A percentile compares a stretch with the other conserved stretches of the same genome.
phyloP scores from a whole-genome alignment of 2,329 filamentous ascomycete genomes.

The Akanthomyces muscarius region DNA sequence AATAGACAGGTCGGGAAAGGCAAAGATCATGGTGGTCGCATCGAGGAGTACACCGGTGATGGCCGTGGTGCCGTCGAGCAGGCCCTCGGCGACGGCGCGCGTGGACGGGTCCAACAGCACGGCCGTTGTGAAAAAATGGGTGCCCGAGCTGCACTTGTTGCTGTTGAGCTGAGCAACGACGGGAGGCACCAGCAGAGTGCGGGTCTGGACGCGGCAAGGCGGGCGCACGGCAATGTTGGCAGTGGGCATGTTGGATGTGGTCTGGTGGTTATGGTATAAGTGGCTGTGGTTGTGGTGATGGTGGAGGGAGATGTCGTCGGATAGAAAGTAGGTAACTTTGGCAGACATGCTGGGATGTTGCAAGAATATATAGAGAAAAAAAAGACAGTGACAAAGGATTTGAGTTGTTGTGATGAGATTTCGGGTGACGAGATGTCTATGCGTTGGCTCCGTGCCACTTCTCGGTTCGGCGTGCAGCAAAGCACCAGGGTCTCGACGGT shows the following conservation, averaged over 20 bases:
- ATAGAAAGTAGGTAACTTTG: background rate
- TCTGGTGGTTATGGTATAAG: background rate
- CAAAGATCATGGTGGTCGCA: constrained; percentile 23
- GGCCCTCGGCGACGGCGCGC: constrained; percentile 21
- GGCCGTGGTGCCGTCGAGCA: constrained; percentile 21
- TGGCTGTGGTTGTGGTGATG: background rate
- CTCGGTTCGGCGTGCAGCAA: background rate
- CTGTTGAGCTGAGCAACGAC: constrained; percentile 22
- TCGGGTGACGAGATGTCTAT: background rate
- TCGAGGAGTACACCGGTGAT: constrained; percentile 21
- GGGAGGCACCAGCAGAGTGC: constrained; percentile 23
- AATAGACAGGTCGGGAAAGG: constrained; percentile 27
- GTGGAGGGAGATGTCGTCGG: background rate
- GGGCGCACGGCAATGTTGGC: constrained; percentile 26
- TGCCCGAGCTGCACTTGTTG: constrained; percentile 5
- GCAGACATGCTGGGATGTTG: constrained; percentile 9
- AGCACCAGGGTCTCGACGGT: background rate
- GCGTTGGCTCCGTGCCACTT: background rate
- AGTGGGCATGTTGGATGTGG: constrained; percentile 16
- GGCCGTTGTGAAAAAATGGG: constrained; percentile 28
- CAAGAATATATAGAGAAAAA: background rate
- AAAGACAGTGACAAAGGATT: background rate
- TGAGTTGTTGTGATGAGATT: background rate
- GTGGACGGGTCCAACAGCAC: constrained; percentile 21
- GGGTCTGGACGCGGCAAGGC: constrained; percentile 21